Percentiles rank a stretch among this genome's conserved stretches.
These are phyloP conservation scores for Melampsora americana DNA, from an alignment of 1,284 basidiomycete species.

Conservation along the genomic window DNA sequence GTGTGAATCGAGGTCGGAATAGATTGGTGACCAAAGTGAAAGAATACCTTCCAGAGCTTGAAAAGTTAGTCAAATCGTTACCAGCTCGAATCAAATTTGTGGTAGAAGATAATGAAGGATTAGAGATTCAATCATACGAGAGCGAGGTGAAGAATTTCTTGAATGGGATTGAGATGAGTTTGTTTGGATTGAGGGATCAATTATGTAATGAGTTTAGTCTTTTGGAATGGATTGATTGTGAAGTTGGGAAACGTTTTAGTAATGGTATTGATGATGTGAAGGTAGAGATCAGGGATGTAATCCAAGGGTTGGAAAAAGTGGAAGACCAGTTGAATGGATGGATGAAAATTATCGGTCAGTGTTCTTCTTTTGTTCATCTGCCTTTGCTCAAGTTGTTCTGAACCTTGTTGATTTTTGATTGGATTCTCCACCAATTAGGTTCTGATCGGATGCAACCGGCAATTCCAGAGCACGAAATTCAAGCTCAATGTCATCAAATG, in stretches of 20 bases:
- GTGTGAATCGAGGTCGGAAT: neutral
- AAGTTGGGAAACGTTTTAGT: slow-evolving; percentile 12
- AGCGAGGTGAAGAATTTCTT: slow-evolving; percentile 1
- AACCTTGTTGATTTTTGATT: neutral
- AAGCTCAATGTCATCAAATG: slow-evolving; percentile 10
- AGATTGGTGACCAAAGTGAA: slow-evolving; percentile 5
- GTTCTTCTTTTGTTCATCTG: neutral
- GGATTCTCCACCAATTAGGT: neutral
- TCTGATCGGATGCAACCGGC: slow-evolving; percentile 19
- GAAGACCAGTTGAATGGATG: slow-evolving; percentile 14
- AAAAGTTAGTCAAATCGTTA: slow-evolving; percentile 25
- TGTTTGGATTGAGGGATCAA: slow-evolving; percentile 34
- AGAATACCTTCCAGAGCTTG: slow-evolving; percentile 20
- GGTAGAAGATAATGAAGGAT: neutral
- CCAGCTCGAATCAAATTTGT: slow-evolving; percentile 21
- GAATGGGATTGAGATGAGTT: slow-evolving; percentile 30
- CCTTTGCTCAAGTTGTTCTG: neutral
- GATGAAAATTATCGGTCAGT: slow-evolving; percentile 23
- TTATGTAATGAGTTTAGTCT: slow-evolving; percentile 29
- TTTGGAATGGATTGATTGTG: slow-evolving; percentile 25
- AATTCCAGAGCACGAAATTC: slow-evolving; percentile 14
- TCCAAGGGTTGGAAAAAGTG: slow-evolving; percentile 4
- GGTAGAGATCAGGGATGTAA: slow-evolving; percentile 5
- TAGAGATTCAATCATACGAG: slow-evolving; percentile 13
- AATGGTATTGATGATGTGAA: slow-evolving; percentile 14